A percentile compares a stretch with the other conserved stretches of the same genome.
Evolutionary conservation across 2,329 filamentous ascomycete species (phyloP).

Genomic region (Aspergillus thermomutatus): DNA sequence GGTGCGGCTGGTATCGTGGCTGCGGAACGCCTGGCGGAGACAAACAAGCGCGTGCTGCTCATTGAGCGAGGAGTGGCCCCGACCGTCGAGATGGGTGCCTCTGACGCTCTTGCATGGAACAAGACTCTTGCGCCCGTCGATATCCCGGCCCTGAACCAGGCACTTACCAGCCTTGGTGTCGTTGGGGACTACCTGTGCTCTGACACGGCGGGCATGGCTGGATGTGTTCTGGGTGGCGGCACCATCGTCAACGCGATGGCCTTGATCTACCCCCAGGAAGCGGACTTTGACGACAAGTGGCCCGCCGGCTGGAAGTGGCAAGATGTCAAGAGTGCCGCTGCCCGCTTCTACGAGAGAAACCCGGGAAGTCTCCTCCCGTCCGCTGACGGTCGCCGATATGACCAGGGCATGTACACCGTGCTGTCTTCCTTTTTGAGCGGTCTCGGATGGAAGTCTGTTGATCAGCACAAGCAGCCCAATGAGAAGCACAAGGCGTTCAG

Average conservation of each 20-base stretch:
- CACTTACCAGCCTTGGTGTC: conserved; percentile 9
- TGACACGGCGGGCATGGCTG: conserved; percentile 17
- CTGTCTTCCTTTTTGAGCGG: conserved; percentile 56
- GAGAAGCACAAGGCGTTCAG: conserved; percentile 64
- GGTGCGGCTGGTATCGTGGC: conserved; percentile 19
- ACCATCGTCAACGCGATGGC: conserved; percentile 17
- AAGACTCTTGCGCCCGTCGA: conserved; percentile 13
- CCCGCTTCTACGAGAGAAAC: conserved; percentile 64
- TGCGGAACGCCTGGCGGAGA: conserved; percentile 15
- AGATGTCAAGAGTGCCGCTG: conserved; percentile 59
- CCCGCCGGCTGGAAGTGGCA: conserved; percentile 65
- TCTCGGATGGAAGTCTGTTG: conserved; percentile 61
- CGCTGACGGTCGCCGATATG: conserved; percentile 62
- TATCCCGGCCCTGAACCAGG: conserved; percentile 15
- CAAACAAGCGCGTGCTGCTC: conserved; percentile 18
- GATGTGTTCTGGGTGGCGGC: conserved; percentile 18
- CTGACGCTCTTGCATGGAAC: conserved; percentile 18
- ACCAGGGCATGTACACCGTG: conserved; percentile 62
- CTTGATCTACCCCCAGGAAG: conserved; percentile 45
- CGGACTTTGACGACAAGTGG: conserved; percentile 70
- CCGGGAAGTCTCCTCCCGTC: conserved; percentile 66
- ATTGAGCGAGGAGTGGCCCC: conserved; percentile 17
- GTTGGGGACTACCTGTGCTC: conserved; percentile 16
- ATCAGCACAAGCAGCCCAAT: conserved; percentile 56
- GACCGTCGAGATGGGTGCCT: conserved; percentile 11